Evolutionary conservation across 768 basidiomycete species (phyloP), one percentile per base, ranked within the genome.

Genomic region (Leccinum subgranulosum): DNA sequence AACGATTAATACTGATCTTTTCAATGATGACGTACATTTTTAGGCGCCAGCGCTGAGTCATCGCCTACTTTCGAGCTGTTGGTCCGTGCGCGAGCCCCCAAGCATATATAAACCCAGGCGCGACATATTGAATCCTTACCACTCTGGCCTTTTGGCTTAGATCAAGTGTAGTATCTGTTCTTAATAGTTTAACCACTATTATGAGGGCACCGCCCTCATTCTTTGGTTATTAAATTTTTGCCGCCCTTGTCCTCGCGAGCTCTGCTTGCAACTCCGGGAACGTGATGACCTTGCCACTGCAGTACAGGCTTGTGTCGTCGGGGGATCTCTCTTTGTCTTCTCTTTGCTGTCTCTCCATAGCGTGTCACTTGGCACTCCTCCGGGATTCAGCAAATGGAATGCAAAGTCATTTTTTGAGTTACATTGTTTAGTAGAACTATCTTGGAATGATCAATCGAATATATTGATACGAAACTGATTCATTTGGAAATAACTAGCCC

Each of bases 141-240:
- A 67, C 59, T 63, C 61, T 70, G 81, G 81, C 81, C 81, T 81
- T 80, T 81, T 83, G 83, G 83, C 82, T 84, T 83, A 84, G 83
- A 84, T 84, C 83, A 84, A 84, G 84, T 84, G 84, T 84, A 84
- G 84, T 84, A 84, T 84, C 83, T 84, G 82, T 84, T 84, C 81
- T 84, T 82, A 77, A 78, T 77, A 84, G 80, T 75, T 62, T 73
- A 81, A 72, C 80, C 79, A 79, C 80, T 81, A 79, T 81, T 80
- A 81, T 80, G 77, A 70, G 69, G 74, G 77, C 80, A 81, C 74
- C 72, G 80, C 77, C 67, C 72, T 73, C 74, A 76, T 79, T 79
- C 28, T 68, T 68, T 81, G 80, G 80, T 83, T 82, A 82, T 81
- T 74, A 77, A 69, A 70, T 63, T 69, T 69, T 69, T 69, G 69